These are phyloP conservation scores for Saturnispora ahearnii DNA, from an alignment of 805 yeast genomes.

Conservation along the genomic window DNA sequence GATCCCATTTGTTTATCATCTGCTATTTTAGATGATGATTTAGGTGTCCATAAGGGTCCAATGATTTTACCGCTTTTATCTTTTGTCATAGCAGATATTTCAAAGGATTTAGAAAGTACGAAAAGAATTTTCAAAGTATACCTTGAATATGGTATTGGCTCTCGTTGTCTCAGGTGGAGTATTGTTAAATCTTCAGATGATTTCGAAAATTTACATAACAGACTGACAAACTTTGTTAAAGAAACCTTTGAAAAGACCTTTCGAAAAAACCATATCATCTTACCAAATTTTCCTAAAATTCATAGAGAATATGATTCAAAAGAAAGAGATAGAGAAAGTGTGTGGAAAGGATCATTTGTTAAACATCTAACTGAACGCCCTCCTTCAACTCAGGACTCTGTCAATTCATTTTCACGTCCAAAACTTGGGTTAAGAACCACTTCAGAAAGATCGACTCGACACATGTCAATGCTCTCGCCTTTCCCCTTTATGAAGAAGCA, in stretches of 20 bases:
- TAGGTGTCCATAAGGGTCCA: slow-evolving; percentile 73
- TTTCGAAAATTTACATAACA: slow-evolving; percentile 59
- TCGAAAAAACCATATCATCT: slow-evolving; percentile 19
- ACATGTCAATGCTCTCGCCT: neutral
- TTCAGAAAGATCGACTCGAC: neutral
- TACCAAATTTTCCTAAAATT: slow-evolving; percentile 1
- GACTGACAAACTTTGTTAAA: slow-evolving; percentile 31
- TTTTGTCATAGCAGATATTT: slow-evolving; percentile 47
- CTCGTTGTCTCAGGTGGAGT: slow-evolving; percentile 70
- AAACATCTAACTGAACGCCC: neutral
- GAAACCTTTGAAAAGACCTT: slow-evolving; percentile 3
- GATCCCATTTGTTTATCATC: slow-evolving; percentile 69
- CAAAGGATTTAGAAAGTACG: slow-evolving; percentile 29
- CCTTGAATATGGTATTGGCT: slow-evolving; percentile 85
- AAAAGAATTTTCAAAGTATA: slow-evolving; percentile 50
- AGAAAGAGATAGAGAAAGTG: slow-evolving; percentile 8
- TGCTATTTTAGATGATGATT: slow-evolving; percentile 66
- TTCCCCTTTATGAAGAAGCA: neutral
- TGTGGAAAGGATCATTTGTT: slow-evolving; percentile 16
- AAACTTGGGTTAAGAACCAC: neutral
- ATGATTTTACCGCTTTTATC: slow-evolving; percentile 66
- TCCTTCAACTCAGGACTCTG: neutral
- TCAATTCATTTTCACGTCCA: neutral
- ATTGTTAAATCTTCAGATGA: slow-evolving; percentile 66
- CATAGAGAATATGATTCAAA: slow-evolving; percentile 3